These are phyloP conservation scores for Neopestalotiopsis clavispora DNA, from an alignment of 2,329 filamentous ascomycete genomes.

Conservation along the genomic window DNA sequence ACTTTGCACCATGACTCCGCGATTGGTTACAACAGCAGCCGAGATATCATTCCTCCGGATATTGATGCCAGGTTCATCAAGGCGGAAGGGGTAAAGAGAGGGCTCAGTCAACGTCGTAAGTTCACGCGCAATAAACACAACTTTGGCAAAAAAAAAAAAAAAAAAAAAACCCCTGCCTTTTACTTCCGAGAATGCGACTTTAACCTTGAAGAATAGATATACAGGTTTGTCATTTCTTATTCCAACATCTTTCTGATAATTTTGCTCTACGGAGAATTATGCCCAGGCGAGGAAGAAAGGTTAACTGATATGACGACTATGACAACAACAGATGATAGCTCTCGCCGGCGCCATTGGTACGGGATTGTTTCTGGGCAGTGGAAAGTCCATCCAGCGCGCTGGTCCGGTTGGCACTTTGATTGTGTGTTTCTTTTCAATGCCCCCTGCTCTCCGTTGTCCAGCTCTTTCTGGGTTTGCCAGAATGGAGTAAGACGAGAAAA, in stretches of 20 bases:
- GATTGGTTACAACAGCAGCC: background rate
- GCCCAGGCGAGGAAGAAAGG: background rate
- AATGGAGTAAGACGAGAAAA: background rate
- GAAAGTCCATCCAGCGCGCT: constrained; percentile 57
- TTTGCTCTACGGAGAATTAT: background rate
- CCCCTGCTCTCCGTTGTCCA: background rate
- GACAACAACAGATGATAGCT: constrained; percentile 48
- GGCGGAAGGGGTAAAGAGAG: constrained; percentile 5
- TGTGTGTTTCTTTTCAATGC: background rate
- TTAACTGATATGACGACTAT: background rate
- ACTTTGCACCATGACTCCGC: too few species aligned
- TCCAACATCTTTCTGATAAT: too few species aligned
- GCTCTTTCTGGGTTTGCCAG: background rate
- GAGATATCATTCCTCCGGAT: constrained; percentile 1
- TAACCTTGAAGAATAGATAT: too few species aligned
- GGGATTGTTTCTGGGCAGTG: constrained; percentile 69
- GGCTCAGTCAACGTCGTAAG: constrained; percentile 6
- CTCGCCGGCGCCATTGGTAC: constrained; percentile 50
- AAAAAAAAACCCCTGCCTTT: too few species aligned
- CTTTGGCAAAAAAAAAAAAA: too few species aligned
- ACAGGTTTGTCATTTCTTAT: too few species aligned
- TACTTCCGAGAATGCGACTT: too few species aligned
- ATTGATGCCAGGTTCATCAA: background rate
- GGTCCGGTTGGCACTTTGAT: constrained; percentile 47
- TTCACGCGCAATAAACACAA: too few species aligned